phyloP scores from a whole-genome alignment of 257 asterid genomes.

The Ophiorrhiza pumila region DNA sequence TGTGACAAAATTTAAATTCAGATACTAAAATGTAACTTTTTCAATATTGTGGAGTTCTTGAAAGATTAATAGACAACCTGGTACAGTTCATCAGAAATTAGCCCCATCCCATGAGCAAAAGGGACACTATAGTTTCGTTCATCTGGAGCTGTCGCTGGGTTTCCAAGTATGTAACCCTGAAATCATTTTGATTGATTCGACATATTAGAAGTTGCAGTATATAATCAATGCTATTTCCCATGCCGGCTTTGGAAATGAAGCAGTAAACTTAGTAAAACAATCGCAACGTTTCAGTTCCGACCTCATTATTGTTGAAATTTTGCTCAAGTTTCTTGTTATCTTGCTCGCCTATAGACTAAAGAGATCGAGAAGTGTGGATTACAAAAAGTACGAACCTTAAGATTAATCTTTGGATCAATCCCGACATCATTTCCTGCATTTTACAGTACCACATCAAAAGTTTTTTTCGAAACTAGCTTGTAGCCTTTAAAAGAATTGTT shows the following conservation, averaged over 20 bases:
- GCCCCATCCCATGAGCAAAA: slow-evolving; percentile 30
- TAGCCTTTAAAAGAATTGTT: not conserved
- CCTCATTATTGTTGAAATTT: not conserved
- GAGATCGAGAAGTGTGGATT: not conserved
- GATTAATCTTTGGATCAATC: slow-evolving; percentile 16
- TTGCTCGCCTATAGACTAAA: no score
- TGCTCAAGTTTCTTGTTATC: not conserved
- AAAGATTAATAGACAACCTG: slow-evolving; percentile 20
- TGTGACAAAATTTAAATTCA: no score
- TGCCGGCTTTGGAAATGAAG: no score
- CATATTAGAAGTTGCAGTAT: not conserved
- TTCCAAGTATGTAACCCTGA: slow-evolving; percentile 31
- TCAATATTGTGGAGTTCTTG: not conserved
- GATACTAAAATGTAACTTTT: no score
- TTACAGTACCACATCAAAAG: not conserved
- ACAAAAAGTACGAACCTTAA: slow-evolving; percentile 13
- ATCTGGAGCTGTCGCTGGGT: not conserved
- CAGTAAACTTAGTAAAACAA: no score
- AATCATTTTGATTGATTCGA: no score
- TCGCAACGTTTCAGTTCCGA: slow-evolving; percentile 2
- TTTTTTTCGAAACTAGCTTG: not conserved
- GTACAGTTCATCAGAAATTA: no score
- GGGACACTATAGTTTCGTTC: slow-evolving; percentile 10
- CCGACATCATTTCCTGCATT: slow-evolving; percentile 25
- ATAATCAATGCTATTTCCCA: not conserved